Conservation (phyloP, 23 red algal species). For the Gracilariopsis chorda region DNA sequence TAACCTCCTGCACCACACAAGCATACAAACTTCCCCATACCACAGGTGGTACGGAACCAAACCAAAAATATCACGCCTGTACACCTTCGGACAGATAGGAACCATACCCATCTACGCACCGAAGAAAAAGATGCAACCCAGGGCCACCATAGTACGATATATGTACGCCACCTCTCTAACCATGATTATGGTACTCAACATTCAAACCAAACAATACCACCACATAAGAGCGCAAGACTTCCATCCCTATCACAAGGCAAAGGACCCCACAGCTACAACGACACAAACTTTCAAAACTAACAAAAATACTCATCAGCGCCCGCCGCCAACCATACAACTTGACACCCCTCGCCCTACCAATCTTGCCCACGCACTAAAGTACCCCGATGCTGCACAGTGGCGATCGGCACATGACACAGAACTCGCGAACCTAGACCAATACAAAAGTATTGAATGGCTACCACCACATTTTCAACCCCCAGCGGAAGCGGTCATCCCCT, state of each 20-base stretch:
- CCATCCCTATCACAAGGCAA: background rate
- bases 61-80: background rate
- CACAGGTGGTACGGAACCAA: background rate
- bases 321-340: background rate
- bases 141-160: background rate
- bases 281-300: background rate
- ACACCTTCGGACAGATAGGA: background rate
- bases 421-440: no score
- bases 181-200: background rate
- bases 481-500: no score
- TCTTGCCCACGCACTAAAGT: background rate
- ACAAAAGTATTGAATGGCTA: no score
- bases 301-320: no score
- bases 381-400: background rate
- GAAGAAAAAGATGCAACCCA: background rate
- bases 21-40: background rate
- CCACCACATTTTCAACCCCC: no score
- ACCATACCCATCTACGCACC: background rate
- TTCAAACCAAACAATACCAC: background rate
- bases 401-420: background rate
- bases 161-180: background rate
- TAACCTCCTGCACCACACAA: background rate
- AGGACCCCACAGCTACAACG: background rate
- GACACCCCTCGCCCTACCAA: background rate
- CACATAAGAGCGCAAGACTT: background rate